These are phyloP conservation scores for Daedalea quercina DNA, from an alignment of 768 basidiomycete species.

Conservation along the genomic window DNA sequence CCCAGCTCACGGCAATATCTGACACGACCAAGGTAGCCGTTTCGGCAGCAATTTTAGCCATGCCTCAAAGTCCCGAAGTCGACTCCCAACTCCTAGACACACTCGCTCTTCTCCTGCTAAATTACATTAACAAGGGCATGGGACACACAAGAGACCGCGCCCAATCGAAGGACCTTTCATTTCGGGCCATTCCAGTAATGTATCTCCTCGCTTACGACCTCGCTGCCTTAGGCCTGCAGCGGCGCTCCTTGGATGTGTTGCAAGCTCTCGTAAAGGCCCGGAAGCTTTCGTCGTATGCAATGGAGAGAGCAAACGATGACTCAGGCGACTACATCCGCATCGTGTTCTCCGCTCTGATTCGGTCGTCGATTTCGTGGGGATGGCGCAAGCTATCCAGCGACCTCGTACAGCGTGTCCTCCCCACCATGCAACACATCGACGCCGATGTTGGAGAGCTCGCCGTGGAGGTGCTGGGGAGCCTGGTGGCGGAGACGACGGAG, in stretches of 20 bases:
- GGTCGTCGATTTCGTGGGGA: conserved; percentile 48
- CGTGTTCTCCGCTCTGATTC: conserved; percentile 41
- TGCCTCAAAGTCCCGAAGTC: not conserved
- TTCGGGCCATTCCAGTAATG: conserved; percentile 24
- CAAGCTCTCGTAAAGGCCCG: conserved; percentile 37
- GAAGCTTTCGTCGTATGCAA: conserved; percentile 40
- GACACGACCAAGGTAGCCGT: not conserved
- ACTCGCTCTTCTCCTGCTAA: conserved; percentile 2
- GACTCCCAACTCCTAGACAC: conserved; percentile 5
- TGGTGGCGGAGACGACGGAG: conserved; percentile 1
- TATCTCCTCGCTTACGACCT: conserved; percentile 41
- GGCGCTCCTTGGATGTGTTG: conserved; percentile 40
- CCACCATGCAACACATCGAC: conserved; percentile 6
- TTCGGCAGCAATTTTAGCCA: not conserved
- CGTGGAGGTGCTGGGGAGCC: conserved; percentile 30
- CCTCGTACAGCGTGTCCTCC: conserved; percentile 28
- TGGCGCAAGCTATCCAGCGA: conserved; percentile 39
- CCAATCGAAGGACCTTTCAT: too few species aligned
- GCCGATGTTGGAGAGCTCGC: conserved; percentile 28
- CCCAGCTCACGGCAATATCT: not conserved
- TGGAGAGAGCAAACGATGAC: conserved; percentile 31
- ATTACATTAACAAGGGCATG: not conserved
- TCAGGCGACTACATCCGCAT: conserved; percentile 39
- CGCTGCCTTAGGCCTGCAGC: conserved; percentile 26
- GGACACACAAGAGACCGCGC: too few species aligned